Base-by-base conservation (phyloP, 1,284 basidiomycete species). In the Ustilago vetiveriae region DNA sequence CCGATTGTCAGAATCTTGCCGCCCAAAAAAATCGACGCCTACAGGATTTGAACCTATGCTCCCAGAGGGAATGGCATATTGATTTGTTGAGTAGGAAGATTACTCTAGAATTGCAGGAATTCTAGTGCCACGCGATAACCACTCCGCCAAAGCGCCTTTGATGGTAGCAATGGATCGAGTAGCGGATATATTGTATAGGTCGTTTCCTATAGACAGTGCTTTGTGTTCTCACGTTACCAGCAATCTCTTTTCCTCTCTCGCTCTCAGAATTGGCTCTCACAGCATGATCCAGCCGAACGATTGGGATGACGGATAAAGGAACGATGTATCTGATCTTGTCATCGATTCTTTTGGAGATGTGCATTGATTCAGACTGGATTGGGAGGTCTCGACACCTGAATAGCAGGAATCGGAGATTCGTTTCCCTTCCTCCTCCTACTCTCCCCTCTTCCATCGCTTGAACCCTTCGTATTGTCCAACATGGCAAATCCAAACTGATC, bases 41-140 rank as follows among this genome's bases (percentile, higher is more conserved):
- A 68, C 65, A 68, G 65, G 65, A 68, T 63, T 68, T 63, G 65
- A 68, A 68, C 65, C 65, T 68, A 48, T 68, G 65, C 65, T 68
- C 65, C 65, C 65, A 58, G 65, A 62, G 65, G 65, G 65, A 68
- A 68, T 68, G 65, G 65, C 65, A 63, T 63, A 29, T 56, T 30
- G 19, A 29, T 35, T 54, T 62, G 57, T 51, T 52, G 63, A 59
- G 56, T 39, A 62, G 53, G 21, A 36, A n/a, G 22, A 24, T 57
- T 65, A 40, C 53, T 59, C 58, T 60, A 62, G 57, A 60, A 57
- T 62, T 7, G 23, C 45, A 24, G 3, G 1, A 37, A 52, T 68
- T 68, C 65, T 56, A 68, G 57, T 68, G 65, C 65, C 65, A 68
- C 65, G 65, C 65, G 65, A 68, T 68, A 62, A 68, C 65, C 65